These are phyloP conservation scores for Aspergillus aculeatus DNA, from an alignment of 2,329 filamentous ascomycete species.

Conservation along the genomic window DNA sequence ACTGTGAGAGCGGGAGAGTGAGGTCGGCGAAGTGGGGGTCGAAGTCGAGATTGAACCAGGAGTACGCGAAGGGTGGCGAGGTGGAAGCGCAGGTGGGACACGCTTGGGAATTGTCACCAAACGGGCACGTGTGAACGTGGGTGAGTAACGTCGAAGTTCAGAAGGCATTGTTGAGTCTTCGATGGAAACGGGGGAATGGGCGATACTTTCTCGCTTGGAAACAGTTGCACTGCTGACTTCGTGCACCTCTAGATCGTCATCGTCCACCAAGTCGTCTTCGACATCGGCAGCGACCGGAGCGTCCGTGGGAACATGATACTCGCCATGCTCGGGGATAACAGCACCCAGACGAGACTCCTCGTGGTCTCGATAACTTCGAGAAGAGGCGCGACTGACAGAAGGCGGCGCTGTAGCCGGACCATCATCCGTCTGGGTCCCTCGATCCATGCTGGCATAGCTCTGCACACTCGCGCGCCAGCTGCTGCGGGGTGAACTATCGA, in stretches of 20 bases:
- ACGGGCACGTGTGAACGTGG: constrained; percentile 71
- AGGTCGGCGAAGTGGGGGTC: constrained; percentile 24
- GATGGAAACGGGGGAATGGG: constrained; percentile 19
- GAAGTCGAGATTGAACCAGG: constrained; percentile 23
- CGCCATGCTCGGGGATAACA: constrained; percentile 23
- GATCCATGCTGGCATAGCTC: constrained; percentile 59
- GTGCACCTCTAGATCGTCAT: constrained; percentile 38
- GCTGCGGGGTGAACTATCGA: constrained; percentile 59
- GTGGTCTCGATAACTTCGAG: constrained; percentile 31
- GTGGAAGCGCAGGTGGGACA: constrained; percentile 70
- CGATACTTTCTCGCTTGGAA: constrained; percentile 45
- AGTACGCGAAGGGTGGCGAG: constrained; percentile 61
- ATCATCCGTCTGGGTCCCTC: constrained; percentile 69
- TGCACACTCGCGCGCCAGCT: constrained; percentile 71
- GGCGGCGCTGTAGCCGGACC: constrained; percentile 28
- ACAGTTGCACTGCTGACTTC: constrained; percentile 56
- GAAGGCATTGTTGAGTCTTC: constrained; percentile 53
- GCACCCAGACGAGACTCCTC: constrained; percentile 28
- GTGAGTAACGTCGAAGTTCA: constrained; percentile 61
- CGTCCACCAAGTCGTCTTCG: constrained; percentile 15
- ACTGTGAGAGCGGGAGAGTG: constrained; percentile 26
- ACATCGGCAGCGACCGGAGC: constrained; percentile 13
- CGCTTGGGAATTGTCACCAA: constrained; percentile 84
- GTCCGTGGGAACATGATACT: constrained; percentile 11
- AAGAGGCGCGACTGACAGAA: constrained; percentile 36